Conservation (phyloP, 2,329 filamentous ascomycete genomes). For the Aspergillus pseudoglaucus region DNA sequence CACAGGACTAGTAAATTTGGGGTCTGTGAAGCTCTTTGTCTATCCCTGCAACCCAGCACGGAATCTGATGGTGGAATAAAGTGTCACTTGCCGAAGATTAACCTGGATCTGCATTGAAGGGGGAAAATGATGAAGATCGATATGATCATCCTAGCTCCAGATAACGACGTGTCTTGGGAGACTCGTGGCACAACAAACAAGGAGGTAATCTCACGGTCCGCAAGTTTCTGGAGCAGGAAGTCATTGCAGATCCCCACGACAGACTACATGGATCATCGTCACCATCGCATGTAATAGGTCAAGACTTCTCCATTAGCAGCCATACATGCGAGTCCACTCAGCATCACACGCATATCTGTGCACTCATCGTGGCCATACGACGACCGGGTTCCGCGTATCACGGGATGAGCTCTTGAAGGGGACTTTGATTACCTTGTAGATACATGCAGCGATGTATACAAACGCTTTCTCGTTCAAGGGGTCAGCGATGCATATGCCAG, state of each 20-base stretch:
- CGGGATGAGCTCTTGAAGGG: slow-evolving; percentile 39
- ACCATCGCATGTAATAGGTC: too few species aligned
- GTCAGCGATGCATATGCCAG: slow-evolving; percentile 41
- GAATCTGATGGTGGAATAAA: background rate
- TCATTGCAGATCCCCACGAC: slow-evolving; percentile 9
- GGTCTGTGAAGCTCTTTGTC: slow-evolving; percentile 45
- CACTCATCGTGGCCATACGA: slow-evolving; percentile 50
- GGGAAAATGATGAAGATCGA: slow-evolving; percentile 30
- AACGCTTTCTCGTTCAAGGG: slow-evolving; percentile 5
- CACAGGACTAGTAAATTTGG: slow-evolving; percentile 40
- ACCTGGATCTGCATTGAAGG: slow-evolving; percentile 22
- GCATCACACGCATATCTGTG: slow-evolving; percentile 43
- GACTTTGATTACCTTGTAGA: background rate
- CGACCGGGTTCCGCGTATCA: slow-evolving; percentile 44
- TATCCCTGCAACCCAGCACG: slow-evolving; percentile 28
- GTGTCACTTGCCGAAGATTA: slow-evolving; percentile 25
- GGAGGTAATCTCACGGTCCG: slow-evolving; percentile 11
- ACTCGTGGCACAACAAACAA: background rate
- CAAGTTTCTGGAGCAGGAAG: slow-evolving; percentile 19
- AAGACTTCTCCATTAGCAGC: slow-evolving; percentile 18
- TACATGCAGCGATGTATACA: background rate
- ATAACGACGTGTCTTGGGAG: slow-evolving; percentile 5
- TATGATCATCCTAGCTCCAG: slow-evolving; percentile 35
- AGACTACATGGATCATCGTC: too few species aligned
- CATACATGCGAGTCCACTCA: slow-evolving; percentile 38